Base-by-base conservation (phyloP, 441 rosid species). In the Pelargonium cotyledonis region DNA sequence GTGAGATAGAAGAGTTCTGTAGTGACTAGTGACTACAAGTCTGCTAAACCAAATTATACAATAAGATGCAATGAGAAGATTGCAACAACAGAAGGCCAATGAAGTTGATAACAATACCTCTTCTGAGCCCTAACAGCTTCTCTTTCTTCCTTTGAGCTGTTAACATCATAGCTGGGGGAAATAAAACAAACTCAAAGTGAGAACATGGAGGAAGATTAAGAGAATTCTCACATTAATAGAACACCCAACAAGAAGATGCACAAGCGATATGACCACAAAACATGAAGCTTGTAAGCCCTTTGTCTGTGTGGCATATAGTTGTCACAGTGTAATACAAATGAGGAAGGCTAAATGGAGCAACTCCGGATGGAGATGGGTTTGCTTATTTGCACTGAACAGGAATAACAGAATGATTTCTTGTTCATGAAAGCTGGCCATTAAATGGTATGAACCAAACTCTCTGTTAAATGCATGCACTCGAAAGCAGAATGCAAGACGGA, bases 101-200 rank as follows among this genome's bases (percentile, higher is more conserved):
- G 14, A 26, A 14, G 63, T 57, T 18, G 63, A 57, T 8, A 57
- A 68, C 46, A 51, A 51, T 71, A 92, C 98, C 97, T 89, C 74
- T 85, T 90, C 76, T 80, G 85, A 60, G 77, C 76, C 74, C 75
- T 85, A 35, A 81, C 72, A 0, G 71, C 57, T 38, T 92, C 88
- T 65, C 98, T 78, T 80, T 90, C 91, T 78, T 88, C 90, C 79
- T 82, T 80, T 53, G 96, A 80, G 76, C 92, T 88, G 77, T 80
- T 92, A 77, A 90, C 83, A 57, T 86, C 88, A 75, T 80, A 88
- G 60, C 97, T 91, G 91, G 74, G 71, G 60, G 73, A 41, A 18
- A 15, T 12, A 19, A n/a, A 12, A 69, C 58, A 64, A 57, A 2
- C 16, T 18, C 63, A 10, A 12, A 57, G 63, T 57, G 31, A 57